phyloP scores from a whole-genome alignment of 371 early-diverging fungal species.

The Rhizopus arrhizus region DNA sequence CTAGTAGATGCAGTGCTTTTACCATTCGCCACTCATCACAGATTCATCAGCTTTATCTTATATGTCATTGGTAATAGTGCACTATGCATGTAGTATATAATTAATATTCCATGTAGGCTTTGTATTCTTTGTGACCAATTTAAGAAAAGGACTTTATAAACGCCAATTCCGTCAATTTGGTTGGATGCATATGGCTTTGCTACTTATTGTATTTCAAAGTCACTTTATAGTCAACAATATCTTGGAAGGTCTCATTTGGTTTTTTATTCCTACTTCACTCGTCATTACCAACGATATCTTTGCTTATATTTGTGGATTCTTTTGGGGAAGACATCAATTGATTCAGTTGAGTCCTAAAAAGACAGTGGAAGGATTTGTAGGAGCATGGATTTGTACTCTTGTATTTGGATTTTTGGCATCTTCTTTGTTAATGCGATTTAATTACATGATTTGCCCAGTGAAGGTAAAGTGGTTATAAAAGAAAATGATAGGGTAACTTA shows the following conservation, averaged over 20 bases:
- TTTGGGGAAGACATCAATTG: slow-evolving; percentile 91
- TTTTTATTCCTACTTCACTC: slow-evolving; percentile 88
- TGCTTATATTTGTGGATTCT: slow-evolving; percentile 97
- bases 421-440: slow-evolving; percentile 57
- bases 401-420: slow-evolving; percentile 82
- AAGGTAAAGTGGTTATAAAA: slow-evolving; percentile 14
- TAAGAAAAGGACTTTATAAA: slow-evolving; percentile 86
- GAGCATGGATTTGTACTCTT: slow-evolving; percentile 89
- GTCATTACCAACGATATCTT: slow-evolving; percentile 98
- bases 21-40: slow-evolving; percentile 90
- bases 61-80: slow-evolving; percentile 75
- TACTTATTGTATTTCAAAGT: slow-evolving; percentile 87
- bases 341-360: slow-evolving; percentile 98
- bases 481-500: not conserved
- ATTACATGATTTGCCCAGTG: slow-evolving; percentile 89
- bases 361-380: slow-evolving; percentile 99
- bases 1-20: slow-evolving; percentile 82
- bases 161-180: slow-evolving; percentile 95
- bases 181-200: slow-evolving; percentile 94
- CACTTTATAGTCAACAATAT: slow-evolving; percentile 97
- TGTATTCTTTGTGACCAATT: slow-evolving; percentile 90
- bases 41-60: slow-evolving; percentile 91
- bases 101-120: slow-evolving; percentile 62
- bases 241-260: slow-evolving; percentile 95
- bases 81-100: not conserved